Percentiles rank a stretch among this genome's conserved stretches.
Conservation (phyloP, 2,329 filamentous ascomycete species). For the Aspergillus fischeri region DNA sequence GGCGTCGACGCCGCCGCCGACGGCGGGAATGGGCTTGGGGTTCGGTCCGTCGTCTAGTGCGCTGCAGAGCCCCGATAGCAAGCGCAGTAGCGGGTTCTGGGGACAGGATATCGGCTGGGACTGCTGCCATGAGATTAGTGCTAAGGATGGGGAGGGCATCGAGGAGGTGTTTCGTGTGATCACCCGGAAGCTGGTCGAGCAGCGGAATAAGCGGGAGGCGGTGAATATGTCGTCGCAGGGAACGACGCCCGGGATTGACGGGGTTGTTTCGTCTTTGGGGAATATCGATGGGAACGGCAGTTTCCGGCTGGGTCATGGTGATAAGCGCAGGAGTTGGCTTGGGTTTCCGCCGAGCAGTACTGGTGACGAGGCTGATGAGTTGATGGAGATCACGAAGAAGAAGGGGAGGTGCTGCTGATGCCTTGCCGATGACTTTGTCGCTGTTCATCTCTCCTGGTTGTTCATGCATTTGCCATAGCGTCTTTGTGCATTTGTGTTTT, state of each 20-base stretch:
- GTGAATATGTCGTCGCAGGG: slow-evolving; percentile 44
- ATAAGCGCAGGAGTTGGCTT: slow-evolving; percentile 65
- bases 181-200: slow-evolving; percentile 77
- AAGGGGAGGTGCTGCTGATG: slow-evolving; percentile 41
- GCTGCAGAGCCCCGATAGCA: slow-evolving; percentile 38
- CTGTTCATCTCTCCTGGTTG: not conserved
- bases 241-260: slow-evolving; percentile 43
- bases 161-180: slow-evolving; percentile 94
- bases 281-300: slow-evolving; percentile 50
- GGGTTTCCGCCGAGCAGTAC: slow-evolving; percentile 52
- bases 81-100: slow-evolving; percentile 58
- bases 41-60: slow-evolving; percentile 15
- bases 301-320: slow-evolving; percentile 55
- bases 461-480: not conserved
- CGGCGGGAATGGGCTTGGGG: slow-evolving; percentile 46
- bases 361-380: slow-evolving; percentile 30
- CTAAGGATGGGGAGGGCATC: slow-evolving; percentile 89
- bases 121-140: slow-evolving; percentile 93
- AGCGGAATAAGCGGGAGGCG: slow-evolving; percentile 53
- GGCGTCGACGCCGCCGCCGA: slow-evolving; percentile 63
- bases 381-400: slow-evolving; percentile 29
- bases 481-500: not conserved
- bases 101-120: slow-evolving; percentile 93
- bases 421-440: not conserved
- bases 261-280: slow-evolving; percentile 37